Base-by-base conservation (phyloP, 2,329 filamentous ascomycete species). In the Fusarium stilboides region DNA sequence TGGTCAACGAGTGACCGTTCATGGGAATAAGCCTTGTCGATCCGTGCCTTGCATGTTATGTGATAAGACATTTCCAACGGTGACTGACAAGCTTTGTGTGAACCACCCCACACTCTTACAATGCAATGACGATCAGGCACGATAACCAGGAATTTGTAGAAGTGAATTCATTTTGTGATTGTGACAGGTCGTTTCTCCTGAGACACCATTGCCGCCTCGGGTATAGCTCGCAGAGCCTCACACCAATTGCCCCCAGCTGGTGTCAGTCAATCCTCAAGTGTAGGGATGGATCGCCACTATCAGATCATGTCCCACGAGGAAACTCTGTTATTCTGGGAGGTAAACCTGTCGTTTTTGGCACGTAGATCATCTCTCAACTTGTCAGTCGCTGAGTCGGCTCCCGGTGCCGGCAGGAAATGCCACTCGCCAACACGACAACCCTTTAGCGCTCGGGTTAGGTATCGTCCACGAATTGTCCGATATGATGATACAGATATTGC, bases 11-110 rank as follows among this genome's bases (percentile, higher is more conserved):
- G 17, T 26, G 17, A 9, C 28, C 15, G 20, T 31, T 57, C 22
- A 17, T 34, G 20, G 60, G 43, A 62, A 62, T 57, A 47, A 44
- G 15, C 14, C 17, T 37, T 15, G 55, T 19, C 64, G 67, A 70
- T 69, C 67, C 19, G 28, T 68, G 42, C 34, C 62, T 64, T 31
- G 17, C 34, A 51, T 13, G 19, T 20, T 50, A 28, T 28, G 46
- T 45, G 50, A 56, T 24, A 45, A 39, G 34, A 52, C 50, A 20
- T 3, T 20, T 4, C 50, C 49, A 70, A 57, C 66, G 49, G 57
- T 2, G 34, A 37, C 24, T 14, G 24, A 22, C 53, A 40, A 59
- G 34, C 56, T 62, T 42, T 49, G 6, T 10, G 20, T 31, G 26
- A 24, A 10, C 19, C 36, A 53, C 50, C 15, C 42, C 45, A 26